Evolutionary conservation across 2,329 filamentous ascomycete genomes (phyloP), one percentile per base, ranked within the genome.

Genomic region (Colletotrichum tanaceti): DNA sequence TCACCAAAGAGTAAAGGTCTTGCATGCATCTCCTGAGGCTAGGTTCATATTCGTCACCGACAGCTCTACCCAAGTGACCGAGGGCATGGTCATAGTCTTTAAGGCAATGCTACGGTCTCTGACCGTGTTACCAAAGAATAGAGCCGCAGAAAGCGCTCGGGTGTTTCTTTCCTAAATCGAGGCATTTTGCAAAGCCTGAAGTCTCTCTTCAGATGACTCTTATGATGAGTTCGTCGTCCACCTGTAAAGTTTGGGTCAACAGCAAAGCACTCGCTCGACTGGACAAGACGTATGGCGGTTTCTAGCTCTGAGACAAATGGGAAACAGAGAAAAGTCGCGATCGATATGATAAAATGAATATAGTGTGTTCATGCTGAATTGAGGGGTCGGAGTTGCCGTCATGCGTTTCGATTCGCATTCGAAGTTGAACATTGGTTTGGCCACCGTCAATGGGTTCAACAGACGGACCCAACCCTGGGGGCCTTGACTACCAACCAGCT

Each of bases 51-150:
- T 43, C 24, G 24, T 60, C 28, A 28, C 22, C 3, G 20, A 9
- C 20, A 58, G 46, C 22, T 24, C 38, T 18, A 28, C 11, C 3
- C 20, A 49, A 43, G 35, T 39, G 5, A 43, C 32, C 28, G 32
- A 61, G 13, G 24, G 58, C 16, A 50, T 39, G 58, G 20, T 28
- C 5, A 20, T 14, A 2, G 20, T 65, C 24, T 41, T 63, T 35
- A n/a, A 6, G 20, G 20, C 16, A 22, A 13, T 14, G 5, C 5
- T 16, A 20, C 16, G 35, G 28, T 7, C 20, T n/a, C 52, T 39
- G 14, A 18, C 32, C 28, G 28, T 16, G n/a, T 35, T 14, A 18
- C 5, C 5, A 39, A 28, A 47, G 13, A 38, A 18, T 13, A 14
- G 32, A 55, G 11, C n/a, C 18, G 43, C n/a, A 22, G 28, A 20